These are phyloP conservation scores for Flaveria sonorensis DNA, from an alignment of 129 eudicot genomes.

Conservation along the genomic window DNA sequence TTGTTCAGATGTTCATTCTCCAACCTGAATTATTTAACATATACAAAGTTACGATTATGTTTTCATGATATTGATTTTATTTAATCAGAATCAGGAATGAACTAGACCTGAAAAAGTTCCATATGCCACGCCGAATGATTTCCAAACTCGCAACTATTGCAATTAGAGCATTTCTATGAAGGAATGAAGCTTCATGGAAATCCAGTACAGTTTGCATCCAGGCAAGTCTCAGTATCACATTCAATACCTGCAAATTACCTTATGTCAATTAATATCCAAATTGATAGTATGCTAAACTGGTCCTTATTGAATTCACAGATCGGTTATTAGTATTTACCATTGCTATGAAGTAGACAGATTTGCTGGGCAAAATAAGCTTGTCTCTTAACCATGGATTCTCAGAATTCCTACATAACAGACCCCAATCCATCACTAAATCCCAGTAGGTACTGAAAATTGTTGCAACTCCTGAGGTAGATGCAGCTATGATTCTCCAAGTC, in stretches of 20 bases:
- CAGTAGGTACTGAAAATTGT: constrained; percentile 68
- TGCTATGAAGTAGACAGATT: constrained; percentile 57
- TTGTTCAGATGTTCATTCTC: constrained; percentile 76
- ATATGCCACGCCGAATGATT: constrained; percentile 71
- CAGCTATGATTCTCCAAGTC: constrained; percentile 45
- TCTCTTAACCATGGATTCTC: constrained; percentile 76
- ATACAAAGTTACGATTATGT: background rate
- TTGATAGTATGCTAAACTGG: background rate
- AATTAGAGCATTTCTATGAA: constrained; percentile 54
- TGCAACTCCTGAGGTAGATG: constrained; percentile 51
- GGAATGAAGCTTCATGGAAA: constrained; percentile 46
- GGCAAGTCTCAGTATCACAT: constrained; percentile 68
- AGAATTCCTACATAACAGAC: constrained; percentile 51
- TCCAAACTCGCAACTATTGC: constrained; percentile 64
- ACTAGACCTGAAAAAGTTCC: constrained; percentile 76
- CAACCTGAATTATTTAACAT: constrained; percentile 36
- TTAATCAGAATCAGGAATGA: background rate
- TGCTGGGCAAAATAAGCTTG: constrained; percentile 53
- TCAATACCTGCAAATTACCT: constrained; percentile 43
- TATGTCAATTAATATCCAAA: background rate
- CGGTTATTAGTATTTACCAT: constrained; percentile 42
- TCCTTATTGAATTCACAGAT: background rate
- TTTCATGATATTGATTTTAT: background rate
- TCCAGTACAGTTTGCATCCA: constrained; percentile 77
- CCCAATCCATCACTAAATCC: constrained; percentile 81